Evolutionary conservation across 345 rosid genomes (phyloP), one percentile per base, ranked within the genome.

Genomic region (Punica granatum): DNA sequence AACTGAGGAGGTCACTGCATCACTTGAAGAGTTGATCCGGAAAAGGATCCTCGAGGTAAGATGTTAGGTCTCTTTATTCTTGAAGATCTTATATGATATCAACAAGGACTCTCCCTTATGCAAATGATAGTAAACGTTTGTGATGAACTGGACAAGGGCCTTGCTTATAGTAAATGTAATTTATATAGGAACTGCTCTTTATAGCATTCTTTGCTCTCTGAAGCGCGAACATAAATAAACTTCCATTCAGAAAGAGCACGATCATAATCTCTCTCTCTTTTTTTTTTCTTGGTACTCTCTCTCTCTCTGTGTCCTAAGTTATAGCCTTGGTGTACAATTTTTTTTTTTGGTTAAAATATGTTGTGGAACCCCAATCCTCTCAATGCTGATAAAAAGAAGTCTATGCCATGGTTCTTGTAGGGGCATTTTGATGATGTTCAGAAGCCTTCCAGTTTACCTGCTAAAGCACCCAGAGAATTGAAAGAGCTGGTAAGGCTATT

Each of bases 1-100:
- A 73, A 91, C 98, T 37, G 99, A 91, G 84, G 99, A 94, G 83
- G 84, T 85, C 69, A 86, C 96, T 34, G 86, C 88, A 64, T 81
- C 95, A 63, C 85, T 91, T 62, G 99, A 94, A 78, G 96, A 89
- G 61, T 72, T 94, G 72, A 91, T 94, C 69, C 86, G 86, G 73
- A 83, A 76, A 75, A 85, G 98, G 73, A 79, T 91, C 73, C 58
- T 71, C 43, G 92, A 89, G 95, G 98, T 91, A 79, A 71, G 33
- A 32, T 59, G 16, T 1, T 0, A n/a, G 14, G 4, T 21, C 54
- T 14, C 33, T 49, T 58, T 35, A 16, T 10, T 30, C 10, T 21
- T 23, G 25, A 23, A 46, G 23, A n/a, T 43, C 0, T n/a, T 51
- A 8, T 19, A 6, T 51, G 7, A 3, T 30, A 51, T 10, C 23